Evolutionary conservation across 805 yeast species (phyloP), one percentile per base, ranked within the genome.

Genomic region (Wickerhamiella allomyrinae): DNA sequence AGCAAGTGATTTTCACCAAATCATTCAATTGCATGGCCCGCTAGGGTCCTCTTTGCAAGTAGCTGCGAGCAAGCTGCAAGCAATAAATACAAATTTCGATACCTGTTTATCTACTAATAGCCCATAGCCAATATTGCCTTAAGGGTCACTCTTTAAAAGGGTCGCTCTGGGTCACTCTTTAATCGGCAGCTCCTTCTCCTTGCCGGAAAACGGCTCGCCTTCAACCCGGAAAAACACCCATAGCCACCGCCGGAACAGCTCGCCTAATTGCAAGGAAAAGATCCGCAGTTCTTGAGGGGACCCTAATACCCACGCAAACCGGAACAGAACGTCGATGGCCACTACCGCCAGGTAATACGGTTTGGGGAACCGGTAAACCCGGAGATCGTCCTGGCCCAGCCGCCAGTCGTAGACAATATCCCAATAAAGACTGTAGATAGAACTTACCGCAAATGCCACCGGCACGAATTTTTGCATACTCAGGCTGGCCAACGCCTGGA

Each of bases 331-430:
- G 61, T 89, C 95, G 15, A 72, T 47, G 0, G 61, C 36, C 2
- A 80, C 72, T 0, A 83, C 85, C 0, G 58, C 35, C 49, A 68
- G 71, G 57, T 87, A 87, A 27, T 67, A 57, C 29, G 39, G 29
- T 7, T 37, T 36, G 13, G 57, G 52, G 41, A 64, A 63, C 40
- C 50, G 53, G 24, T 56, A 43, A 1, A 38, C 41, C 6, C 52
- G 44, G 7, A 62, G 46, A 10, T 29, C 21, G 36, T 80, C 66
- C 7, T 80, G 53, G 9, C 71, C 70, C 39, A 85, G 66, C 35
- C 76, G 75, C 98, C 98, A 91, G 63, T 91, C 99, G 70, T 75
- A 74, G 40, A 71, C 70, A 10, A 89, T 60, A 59, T 91, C 99
- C 99, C 99, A 91, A 42, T 74, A 63, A 46, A 84, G 81, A 13